Evolutionary conservation across 2,329 filamentous ascomycete genomes (phyloP), one percentile per base, ranked within the genome.

Genomic region (Epichloe amarillans): DNA sequence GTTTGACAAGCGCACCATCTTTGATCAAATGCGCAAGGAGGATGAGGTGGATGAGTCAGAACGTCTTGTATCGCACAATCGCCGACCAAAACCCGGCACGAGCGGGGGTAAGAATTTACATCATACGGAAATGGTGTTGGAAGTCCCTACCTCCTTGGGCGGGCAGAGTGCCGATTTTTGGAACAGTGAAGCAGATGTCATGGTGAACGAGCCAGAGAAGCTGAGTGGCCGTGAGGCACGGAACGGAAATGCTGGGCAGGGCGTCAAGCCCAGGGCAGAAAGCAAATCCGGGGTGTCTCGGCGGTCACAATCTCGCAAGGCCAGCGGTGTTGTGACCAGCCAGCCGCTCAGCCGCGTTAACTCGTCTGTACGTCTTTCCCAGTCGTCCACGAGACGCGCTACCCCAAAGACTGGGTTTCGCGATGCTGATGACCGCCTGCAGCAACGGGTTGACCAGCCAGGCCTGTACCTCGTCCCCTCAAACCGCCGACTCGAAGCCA

Each of bases 1-100:
- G 62, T 97, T 97, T 60, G 90, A 97, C 71, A 97, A 97, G 70
- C 81, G 84, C 51, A 83, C 83, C 1, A 81, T 97, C 8, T 98
- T 98, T 63, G 86, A 91, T 57, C 84, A 96, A 66, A 93, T 97
- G 66, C 78, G 88, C 53, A 88, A 86, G 57, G 88, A 94, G 51
- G 91, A 97, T 60, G 83, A 81, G 33, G 82, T 91, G 8, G 87
- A 90, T n/a, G 90, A 95, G 51, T 84, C 90, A 50, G 87, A 88
- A 56, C 83, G 91, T n/a, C 69, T 98, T 39, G 90, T 96, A 36
- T 85, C 86, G 50, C 89, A 95, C 69, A 97, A 97, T 64, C 80
- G 88, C 36, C 73, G 67, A 52, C 73, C 72, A 23, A 83, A 80
- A 58, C 82, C 84, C 4, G 84, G 83, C 14, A 88, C 84, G 0